Evolutionary conservation across 2,329 filamentous ascomycete genomes (phyloP), one percentile per base, ranked within the genome.

Genomic region (Nakataea oryzae): DNA sequence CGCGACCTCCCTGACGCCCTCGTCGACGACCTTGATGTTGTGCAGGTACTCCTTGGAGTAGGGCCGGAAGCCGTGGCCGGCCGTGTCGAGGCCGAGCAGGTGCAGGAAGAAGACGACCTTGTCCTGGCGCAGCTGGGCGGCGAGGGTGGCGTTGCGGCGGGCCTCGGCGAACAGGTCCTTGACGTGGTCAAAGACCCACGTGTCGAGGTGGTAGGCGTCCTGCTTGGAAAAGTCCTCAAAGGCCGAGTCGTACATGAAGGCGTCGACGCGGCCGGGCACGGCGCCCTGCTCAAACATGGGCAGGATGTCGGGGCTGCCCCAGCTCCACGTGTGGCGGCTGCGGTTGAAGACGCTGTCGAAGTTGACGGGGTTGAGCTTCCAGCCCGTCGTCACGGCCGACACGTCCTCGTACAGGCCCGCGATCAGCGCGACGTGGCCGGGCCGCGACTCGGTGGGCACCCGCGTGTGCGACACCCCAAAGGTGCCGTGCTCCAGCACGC

Each of bases 271-370:
- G 9, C 93, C 93, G 0, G 90, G 89, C 12, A 90, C 86, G 28
- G 95, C 93, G n/a, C 95, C 95, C 63, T 92, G 84, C 71, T 96
- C 87, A 72, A 99, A 99, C 95, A 99, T 99, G 62, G 90, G 90
- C 67, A 99, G 76, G 69, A 99, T 99, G 75, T 99, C 95, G 1
- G 95, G 95, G 71, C 93, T 97, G 2, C 95, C 95, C 95, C 95
- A 99, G 74, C 93, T 96, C 95, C 95, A 99, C 9, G 96, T 99
- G 76, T 99, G 96, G 57, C 88, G 82, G 72, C 93, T 97, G 65
- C 91, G 86, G 73, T 99, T 99, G 83, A 99, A 99, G 13, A 99
- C 92, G 70, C 93, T 97, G 77, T 99, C 95, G 70, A 99, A 99
- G 72, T 97, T 90, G 70, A 99, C 95, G 0, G 95, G 95, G 72